phyloP scores from a whole-genome alignment of 2,329 filamentous ascomycete genomes.

The Diaporthe amygdali region DNA sequence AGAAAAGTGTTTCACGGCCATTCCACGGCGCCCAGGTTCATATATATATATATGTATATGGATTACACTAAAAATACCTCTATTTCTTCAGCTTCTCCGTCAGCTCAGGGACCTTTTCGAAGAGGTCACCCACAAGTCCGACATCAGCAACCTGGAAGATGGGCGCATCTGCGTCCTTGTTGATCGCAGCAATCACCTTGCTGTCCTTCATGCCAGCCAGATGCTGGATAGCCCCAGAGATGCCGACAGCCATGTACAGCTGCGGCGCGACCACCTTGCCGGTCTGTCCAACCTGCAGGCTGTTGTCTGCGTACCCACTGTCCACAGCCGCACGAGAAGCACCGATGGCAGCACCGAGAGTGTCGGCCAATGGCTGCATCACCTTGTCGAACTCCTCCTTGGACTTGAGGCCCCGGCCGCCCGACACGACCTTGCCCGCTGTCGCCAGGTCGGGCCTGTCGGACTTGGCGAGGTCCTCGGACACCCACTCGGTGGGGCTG shows the following conservation, averaged over 20 bases:
- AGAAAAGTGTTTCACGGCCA: background rate
- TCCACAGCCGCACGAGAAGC: constrained; percentile 95
- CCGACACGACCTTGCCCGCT: constrained; percentile 89
- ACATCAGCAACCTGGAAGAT: constrained; percentile 99
- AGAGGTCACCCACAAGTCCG: constrained; percentile 92
- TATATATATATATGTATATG: background rate
- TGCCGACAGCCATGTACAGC: constrained; percentile 93
- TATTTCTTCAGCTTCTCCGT: constrained; percentile 87
- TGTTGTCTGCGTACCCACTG: constrained; percentile 97
- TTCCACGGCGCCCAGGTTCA: background rate
- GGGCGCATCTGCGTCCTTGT: constrained; percentile 95
- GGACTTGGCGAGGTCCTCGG: constrained; percentile 89
- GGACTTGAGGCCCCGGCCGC: constrained; percentile 92
- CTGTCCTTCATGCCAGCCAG: constrained; percentile 99
- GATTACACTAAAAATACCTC: constrained; percentile 29
- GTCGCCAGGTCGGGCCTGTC: constrained; percentile 93
- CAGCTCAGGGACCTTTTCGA: constrained; percentile 93
- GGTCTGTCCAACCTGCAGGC: constrained; percentile 95
- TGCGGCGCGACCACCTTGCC: constrained; percentile 98
- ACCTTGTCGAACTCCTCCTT: constrained; percentile 96
- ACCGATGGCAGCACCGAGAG: constrained; percentile 92
- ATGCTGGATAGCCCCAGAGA: constrained; percentile 97
- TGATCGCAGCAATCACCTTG: constrained; percentile 98
- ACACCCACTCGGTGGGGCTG: constrained; percentile 83
- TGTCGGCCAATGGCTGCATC: constrained; percentile 90